Evolutionary conservation across 2,329 filamentous ascomycete genomes (phyloP).

Genomic region (Metarhizium humberi): DNA sequence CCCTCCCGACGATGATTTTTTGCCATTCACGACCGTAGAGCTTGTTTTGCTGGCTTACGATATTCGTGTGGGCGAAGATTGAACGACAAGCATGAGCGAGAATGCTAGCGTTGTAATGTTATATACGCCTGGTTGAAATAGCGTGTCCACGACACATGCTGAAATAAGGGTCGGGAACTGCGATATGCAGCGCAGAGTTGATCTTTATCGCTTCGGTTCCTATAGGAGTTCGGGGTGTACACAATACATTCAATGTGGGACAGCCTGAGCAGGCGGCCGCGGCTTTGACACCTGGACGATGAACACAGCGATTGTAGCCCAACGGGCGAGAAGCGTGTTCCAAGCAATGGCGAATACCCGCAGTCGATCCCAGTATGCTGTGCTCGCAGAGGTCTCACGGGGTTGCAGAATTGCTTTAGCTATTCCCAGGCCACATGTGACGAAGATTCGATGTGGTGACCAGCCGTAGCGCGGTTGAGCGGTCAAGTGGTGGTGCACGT

Average conservation of each 20-base stretch:
- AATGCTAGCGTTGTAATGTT: neutral
- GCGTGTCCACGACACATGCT: neutral
- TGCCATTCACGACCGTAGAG: neutral
- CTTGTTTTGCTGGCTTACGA: neutral
- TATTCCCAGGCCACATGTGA: neutral
- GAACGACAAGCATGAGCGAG: neutral
- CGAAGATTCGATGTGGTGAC: neutral
- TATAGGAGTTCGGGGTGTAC: too few species aligned
- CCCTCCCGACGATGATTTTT: constrained; percentile 4
- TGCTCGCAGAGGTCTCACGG: neutral
- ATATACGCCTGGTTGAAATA: neutral
- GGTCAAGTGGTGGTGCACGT: constrained; percentile 2
- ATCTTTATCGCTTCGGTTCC: too few species aligned
- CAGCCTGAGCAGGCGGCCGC: too few species aligned
- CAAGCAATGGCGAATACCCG: neutral
- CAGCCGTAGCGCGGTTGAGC: neutral
- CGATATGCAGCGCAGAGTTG: too few species aligned
- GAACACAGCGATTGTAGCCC: neutral
- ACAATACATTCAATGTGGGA: too few species aligned
- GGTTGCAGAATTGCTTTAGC: neutral
- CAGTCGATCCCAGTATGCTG: neutral
- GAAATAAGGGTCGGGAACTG: neutral
- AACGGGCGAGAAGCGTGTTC: neutral
- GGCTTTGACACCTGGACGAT: too few species aligned
- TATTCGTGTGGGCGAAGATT: neutral